These are phyloP conservation scores for Globisporangium spinosum DNA, from an alignment of 352 stramenopile genomes.

Conservation along the genomic window DNA sequence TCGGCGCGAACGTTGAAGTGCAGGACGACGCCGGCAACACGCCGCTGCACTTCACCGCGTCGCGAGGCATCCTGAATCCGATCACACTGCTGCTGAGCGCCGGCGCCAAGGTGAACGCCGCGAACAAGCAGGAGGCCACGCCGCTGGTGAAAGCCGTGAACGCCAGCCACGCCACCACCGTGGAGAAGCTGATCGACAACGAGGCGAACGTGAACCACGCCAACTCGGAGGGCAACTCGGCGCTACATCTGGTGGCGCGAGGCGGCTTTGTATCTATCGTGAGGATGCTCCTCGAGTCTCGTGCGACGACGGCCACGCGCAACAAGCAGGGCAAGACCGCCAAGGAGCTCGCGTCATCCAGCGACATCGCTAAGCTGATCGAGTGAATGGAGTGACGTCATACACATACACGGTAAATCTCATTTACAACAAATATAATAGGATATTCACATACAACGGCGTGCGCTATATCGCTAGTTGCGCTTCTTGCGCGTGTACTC, in stretches of 20 bases:
- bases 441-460: neutral
- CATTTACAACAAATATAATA: neutral
- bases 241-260: constrained; percentile 77
- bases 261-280: constrained; percentile 79
- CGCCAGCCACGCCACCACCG: constrained; percentile 70
- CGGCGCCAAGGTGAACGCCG: constrained; percentile 73
- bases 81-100: constrained; percentile 71
- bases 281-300: constrained; percentile 54
- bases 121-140: constrained; percentile 74
- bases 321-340: constrained; percentile 84
- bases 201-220: constrained; percentile 58
- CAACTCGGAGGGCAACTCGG: constrained; percentile 81
- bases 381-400: constrained; percentile 17
- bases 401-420: neutral
- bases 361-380: constrained; percentile 62
- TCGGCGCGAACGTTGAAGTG: constrained; percentile 67
- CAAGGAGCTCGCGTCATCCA: constrained; percentile 59
- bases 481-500: constrained; percentile 80
- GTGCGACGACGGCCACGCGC: constrained; percentile 34
- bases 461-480: constrained; percentile 18
- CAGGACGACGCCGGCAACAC: constrained; percentile 87
- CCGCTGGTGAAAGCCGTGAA: constrained; percentile 85
- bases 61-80: constrained; percentile 83
- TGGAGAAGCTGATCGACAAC: constrained; percentile 87
- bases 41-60: constrained; percentile 77